phyloP scores from a whole-genome alignment of 495 filamentous ascomycete species.

The Oleoguttula mirabilis region DNA sequence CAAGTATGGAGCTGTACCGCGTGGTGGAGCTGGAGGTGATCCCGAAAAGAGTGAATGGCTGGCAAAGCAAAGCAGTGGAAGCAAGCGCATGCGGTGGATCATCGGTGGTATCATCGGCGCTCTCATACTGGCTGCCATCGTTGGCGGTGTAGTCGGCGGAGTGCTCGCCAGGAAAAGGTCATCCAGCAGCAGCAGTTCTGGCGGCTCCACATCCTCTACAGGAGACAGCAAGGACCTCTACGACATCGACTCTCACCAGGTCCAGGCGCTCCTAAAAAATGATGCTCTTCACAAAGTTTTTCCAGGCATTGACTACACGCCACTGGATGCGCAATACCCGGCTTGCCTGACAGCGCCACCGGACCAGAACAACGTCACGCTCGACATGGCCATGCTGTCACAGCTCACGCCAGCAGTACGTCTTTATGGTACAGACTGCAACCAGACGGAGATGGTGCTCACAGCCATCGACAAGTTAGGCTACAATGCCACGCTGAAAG shows the following conservation, averaged over 20 bases:
- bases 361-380: slow-evolving; percentile 85
- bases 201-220: slow-evolving; percentile 13
- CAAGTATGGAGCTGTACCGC: slow-evolving; percentile 45
- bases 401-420: slow-evolving; percentile 83
- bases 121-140: slow-evolving; percentile 52
- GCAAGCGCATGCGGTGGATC: slow-evolving; percentile 61
- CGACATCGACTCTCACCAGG: slow-evolving; percentile 60
- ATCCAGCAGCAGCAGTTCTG: background rate
- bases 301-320: slow-evolving; percentile 93
- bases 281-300: slow-evolving; percentile 78
- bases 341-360: slow-evolving; percentile 67
- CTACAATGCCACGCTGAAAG: slow-evolving; percentile 59
- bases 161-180: slow-evolving; percentile 22
- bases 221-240: slow-evolving; percentile 51
- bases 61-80: slow-evolving; percentile 42
- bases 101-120: slow-evolving; percentile 47
- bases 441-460: slow-evolving; percentile 90
- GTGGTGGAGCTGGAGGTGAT: slow-evolving; percentile 23
- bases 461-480: slow-evolving; percentile 65
- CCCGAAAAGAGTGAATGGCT: slow-evolving; percentile 48
- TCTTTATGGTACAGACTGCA: slow-evolving; percentile 94
- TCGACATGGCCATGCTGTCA: slow-evolving; percentile 80
- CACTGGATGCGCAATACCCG: slow-evolving; percentile 81
- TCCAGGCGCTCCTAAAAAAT: slow-evolving; percentile 72
- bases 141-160: slow-evolving; percentile 68